Percentiles rank a stretch among this genome's conserved stretches.
Evolutionary conservation across 169 alveolate species (phyloP).

Genomic region (Cryptosporidium viatorum): DNA sequence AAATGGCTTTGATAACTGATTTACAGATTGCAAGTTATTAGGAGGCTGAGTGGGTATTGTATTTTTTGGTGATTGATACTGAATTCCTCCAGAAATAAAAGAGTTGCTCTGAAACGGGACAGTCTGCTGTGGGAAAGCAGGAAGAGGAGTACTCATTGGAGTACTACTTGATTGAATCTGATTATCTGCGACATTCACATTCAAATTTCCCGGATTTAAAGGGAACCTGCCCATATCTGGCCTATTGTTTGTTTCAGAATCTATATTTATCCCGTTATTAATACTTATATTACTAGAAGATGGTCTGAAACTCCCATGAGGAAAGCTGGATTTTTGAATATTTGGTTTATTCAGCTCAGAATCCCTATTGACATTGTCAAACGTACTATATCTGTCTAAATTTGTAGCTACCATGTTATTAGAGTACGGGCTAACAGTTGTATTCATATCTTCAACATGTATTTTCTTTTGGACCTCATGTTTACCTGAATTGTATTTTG

Average conservation of each 20-base stretch:
- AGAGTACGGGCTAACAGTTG: background rate
- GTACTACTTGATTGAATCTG: background rate
- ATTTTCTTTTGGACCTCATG: slow-evolving; percentile 5
- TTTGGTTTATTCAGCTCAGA: background rate
- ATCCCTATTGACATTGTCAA: background rate
- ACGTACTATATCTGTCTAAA: background rate
- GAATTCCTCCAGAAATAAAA: background rate
- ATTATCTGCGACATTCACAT: background rate
- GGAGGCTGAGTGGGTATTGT: background rate
- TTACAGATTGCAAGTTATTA: background rate
- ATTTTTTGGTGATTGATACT: background rate
- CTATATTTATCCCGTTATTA: background rate
- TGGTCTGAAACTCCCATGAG: background rate
- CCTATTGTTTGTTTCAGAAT: background rate
- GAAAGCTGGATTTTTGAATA: background rate
- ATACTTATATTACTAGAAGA: background rate
- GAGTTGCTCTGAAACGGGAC: background rate
- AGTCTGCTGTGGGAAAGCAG: background rate
- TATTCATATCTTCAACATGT: background rate
- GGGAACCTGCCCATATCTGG: background rate
- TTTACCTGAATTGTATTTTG: slow-evolving; percentile 30
- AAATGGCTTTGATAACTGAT: background rate
- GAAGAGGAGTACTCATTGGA: slow-evolving; percentile 1
- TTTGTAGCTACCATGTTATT: background rate
- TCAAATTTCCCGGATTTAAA: background rate